These are phyloP conservation scores for Podila horticola DNA, from an alignment of 192 early-diverging fungal genomes.

Conservation along the genomic window DNA sequence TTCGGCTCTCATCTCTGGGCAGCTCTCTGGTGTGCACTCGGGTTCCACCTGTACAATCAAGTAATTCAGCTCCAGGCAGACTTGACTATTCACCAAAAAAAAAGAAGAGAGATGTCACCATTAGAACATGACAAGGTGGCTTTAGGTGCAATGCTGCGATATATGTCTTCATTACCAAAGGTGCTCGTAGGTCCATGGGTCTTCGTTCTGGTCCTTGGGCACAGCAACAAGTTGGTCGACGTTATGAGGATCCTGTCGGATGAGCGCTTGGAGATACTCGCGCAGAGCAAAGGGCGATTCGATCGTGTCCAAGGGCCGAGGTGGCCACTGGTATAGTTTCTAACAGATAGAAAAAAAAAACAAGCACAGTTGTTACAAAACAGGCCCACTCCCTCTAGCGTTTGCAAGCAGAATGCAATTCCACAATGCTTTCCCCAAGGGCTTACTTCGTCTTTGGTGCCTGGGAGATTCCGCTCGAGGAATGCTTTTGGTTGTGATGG, in stretches of 20 bases:
- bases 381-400: neutral
- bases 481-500: neutral
- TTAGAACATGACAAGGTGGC: neutral
- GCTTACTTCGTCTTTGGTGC: slow-evolving; percentile 45
- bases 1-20: slow-evolving; percentile 94
- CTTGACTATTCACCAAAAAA: slow-evolving; percentile 7
- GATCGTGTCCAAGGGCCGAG: slow-evolving; percentile 66
- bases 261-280: slow-evolving; percentile 80
- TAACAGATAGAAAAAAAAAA: slow-evolving; percentile 4
- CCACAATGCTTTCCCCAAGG: neutral
- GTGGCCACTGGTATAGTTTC: slow-evolving; percentile 61
- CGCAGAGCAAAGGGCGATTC: slow-evolving; percentile 80
- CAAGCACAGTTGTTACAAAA: neutral
- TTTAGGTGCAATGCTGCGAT: neutral
- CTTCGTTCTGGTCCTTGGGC: slow-evolving; percentile 68
- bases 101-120: slow-evolving; percentile 8
- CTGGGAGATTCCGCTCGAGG: slow-evolving; percentile 36
- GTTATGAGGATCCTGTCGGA: slow-evolving; percentile 72
- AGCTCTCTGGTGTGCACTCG: slow-evolving; percentile 81
- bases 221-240: slow-evolving; percentile 67
- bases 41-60: slow-evolving; percentile 74
- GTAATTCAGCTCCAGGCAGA: slow-evolving; percentile 86
- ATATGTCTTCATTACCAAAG: slow-evolving; percentile 68
- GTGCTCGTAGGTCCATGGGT: slow-evolving; percentile 92
- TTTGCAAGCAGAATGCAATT: neutral